Base-by-base conservation (phyloP, 1,284 basidiomycete species). In the Xerocomus amazonicus region DNA sequence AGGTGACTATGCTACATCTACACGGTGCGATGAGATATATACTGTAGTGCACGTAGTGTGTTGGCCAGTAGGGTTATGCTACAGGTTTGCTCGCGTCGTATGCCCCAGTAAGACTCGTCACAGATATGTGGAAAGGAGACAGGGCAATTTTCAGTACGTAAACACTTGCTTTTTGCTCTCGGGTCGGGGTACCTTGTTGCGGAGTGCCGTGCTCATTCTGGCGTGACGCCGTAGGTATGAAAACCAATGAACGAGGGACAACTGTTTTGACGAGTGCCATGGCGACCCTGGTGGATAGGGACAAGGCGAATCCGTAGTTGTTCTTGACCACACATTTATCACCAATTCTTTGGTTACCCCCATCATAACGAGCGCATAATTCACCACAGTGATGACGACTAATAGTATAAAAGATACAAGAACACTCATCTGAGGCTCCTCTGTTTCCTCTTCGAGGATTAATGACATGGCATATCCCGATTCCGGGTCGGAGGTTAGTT, bases 111-210 rank as follows among this genome's bases (percentile, higher is more conserved):
- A 99, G 74, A 98, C 96, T 0, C 41, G 75, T 93, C 16, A 97
- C 93, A 0, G 84, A 92, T 67, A 97, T 97, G 94, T 99, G 96
- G 96, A 97, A 95, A 69, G 91, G 87, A 16, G 72, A 81, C 62
- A 97, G 89, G 72, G 87, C 98, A 56, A 83, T 97, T 56, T 99
- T 99, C 70, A 76, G 90, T 93, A 66, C 65, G 89, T 77, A 1
- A 16, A 8, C 37, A 27, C 14, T 17, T 4, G 6, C 27, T 29
- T 17, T 17, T 16, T 28, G 14, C 10, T n/a, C 26, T 23, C 19
- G 19, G 27, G n/a, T 9, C 12, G 38, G 6, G 26, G 23, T 39
- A n/a, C 3, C 14, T 3, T 10, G 26, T 28, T 33, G 19, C 13
- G 32, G 6, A 17, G 4, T n/a, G n/a, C 33, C 6, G 9, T 34